Evolutionary conservation across 805 yeast species (phyloP), one percentile per base, ranked within the genome.

Genomic region (Deakozyma indianensis): DNA sequence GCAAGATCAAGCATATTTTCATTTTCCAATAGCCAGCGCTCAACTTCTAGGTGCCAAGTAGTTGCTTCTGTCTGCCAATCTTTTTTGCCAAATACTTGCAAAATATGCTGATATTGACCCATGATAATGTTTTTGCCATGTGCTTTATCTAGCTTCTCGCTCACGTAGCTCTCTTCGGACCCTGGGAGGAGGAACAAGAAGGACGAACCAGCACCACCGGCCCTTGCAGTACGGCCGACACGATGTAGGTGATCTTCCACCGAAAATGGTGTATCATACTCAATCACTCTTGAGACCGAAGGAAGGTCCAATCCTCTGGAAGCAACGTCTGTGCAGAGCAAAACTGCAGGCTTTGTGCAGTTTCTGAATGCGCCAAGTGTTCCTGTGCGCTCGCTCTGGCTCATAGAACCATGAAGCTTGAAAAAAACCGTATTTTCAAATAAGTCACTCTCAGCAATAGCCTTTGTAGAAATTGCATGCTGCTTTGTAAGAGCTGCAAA

Each of bases 221-320:
- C 95, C 66, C 99, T 79, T 5, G 99, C 99, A 11, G 97, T 87
- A 68, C 99, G 78, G 45, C 99, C 99, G 46, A 88, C 84, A 63
- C 99, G 74, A 63, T 92, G 99, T 48, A 92, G 68, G 70, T 92
- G 98, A 59, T 92, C 99, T 51, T 87, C 96, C 3, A 86, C 70
- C 1, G 92, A 74, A 57, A 90, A 88, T 3, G 98, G 96, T 2
- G 99, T 96, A 59, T 92, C 99, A 55, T 79, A 81, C 61, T 92
- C 98, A 18, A 92, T 70, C 25, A 92, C 95, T 42, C 80, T 76
- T 41, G 92, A 75, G 48, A 92, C 85, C 43, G 77, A 73, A 1
- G 96, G 95, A 47, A 92, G 67, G 69, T 92, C 99, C 50, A 92
- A 70, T 50, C 99, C 99, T 66, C 99, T 78, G 27, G 97, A 80